Evolutionary conservation across 345 rosid species (phyloP).

Genomic region (Camelina sativa): DNA sequence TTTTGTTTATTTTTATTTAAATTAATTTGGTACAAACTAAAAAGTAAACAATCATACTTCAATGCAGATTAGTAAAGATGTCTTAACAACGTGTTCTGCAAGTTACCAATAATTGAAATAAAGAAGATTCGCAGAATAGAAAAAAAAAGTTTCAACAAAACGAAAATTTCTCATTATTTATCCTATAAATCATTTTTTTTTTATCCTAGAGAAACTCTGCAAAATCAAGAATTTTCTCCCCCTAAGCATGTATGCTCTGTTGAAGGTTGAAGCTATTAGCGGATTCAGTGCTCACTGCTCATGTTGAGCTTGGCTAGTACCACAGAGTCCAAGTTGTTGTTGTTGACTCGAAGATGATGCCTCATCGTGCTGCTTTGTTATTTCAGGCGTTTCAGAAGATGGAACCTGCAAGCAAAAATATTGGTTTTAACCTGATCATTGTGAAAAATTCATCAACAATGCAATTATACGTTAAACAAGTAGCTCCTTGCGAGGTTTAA

Average conservation of each 20-base stretch:
- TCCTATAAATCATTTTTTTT: too few species aligned
- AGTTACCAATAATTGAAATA: too few species aligned
- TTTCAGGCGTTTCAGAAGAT: neutral
- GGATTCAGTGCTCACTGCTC: neutral
- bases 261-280: neutral
- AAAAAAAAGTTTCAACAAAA: neutral
- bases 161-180: too few species aligned
- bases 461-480: neutral
- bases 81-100: too few species aligned
- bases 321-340: neutral
- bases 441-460: neutral
- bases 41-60: too few species aligned
- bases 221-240: slow-evolving; percentile 1
- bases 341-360: neutral
- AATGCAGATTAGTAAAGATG: too few species aligned
- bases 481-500: neutral
- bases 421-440: neutral
- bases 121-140: too few species aligned
- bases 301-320: neutral
- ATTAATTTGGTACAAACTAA: too few species aligned
- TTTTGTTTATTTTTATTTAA: too few species aligned
- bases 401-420: neutral
- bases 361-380: neutral
- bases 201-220: neutral
- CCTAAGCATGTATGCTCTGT: neutral